Base-by-base conservation (phyloP, 345 rosid species). In the Physaria fendleri region DNA sequence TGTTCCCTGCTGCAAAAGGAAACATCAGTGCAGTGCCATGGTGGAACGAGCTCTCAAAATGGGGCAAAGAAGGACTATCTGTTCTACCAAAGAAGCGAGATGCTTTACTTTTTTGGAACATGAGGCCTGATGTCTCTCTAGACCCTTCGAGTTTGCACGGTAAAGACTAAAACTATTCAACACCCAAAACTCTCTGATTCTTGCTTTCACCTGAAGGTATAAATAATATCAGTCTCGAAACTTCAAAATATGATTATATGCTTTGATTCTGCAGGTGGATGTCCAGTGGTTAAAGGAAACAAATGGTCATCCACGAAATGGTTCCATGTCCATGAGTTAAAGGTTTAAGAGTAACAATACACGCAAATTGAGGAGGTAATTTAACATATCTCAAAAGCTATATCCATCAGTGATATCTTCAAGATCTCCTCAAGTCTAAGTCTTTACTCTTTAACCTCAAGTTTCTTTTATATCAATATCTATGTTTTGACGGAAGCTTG, bases 261-360 rank as follows among this genome's bases (percentile, higher is more conserved):
- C n/a, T n/a, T n/a, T n/a, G 13, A 32, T 11, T 32, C 30, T 11
- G 10, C 30, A 32, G 98, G 96, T 62, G 94, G 96, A 62, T 92
- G 95, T 67, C 82, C 92, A 25, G 93, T 92, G 71, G 85, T 92
- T 53, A 79, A 60, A 72, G 98, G 98, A 54, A 82, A 81, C 73
- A 88, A 92, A 60, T 92, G 98, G 98, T 88, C 98, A 55, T 81
- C 95, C 15, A 92, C 98, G 28, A 91, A 91, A 66, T 91, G 98
- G 98, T 61, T 91, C 53, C 92, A 83, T 10, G 79, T 88, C 51
- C 78, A 73, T 11, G 88, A 91, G 75, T 85, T 81, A 68, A 64
- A 62, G 49, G 67, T 37, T 65, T 85, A n/a, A n/a, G 54, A 79
- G 43, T 8, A 12, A 15, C 10, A 29, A 13, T n/a, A n/a, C n/a